A percentile compares a stretch with the other conserved stretches of the same genome.
Evolutionary conservation across 257 asterid genomes (phyloP).

Genomic region (Fraxinus quadrangulata): DNA sequence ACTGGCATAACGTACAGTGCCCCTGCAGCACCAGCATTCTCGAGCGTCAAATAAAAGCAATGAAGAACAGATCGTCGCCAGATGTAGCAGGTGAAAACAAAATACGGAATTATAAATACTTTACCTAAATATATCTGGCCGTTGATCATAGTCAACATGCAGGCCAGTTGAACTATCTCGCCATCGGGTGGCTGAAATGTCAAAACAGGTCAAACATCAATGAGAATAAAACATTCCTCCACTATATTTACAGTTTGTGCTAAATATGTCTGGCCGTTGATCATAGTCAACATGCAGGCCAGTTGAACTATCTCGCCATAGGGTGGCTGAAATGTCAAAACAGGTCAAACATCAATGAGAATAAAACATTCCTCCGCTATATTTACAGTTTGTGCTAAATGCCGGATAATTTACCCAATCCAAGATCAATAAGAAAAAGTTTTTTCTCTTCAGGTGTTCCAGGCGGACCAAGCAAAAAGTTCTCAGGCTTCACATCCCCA

Average conservation of each 20-base stretch:
- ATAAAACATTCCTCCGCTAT: not conserved
- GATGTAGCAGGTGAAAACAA: not conserved
- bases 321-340: slow-evolving; percentile 46
- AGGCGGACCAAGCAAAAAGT: slow-evolving; percentile 83
- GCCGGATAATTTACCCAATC: slow-evolving; percentile 59
- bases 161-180: slow-evolving; percentile 52
- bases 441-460: slow-evolving; percentile 78
- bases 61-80: not conserved
- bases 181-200: slow-evolving; percentile 59
- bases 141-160: slow-evolving; percentile 70
- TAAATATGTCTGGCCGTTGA: slow-evolving; percentile 66
- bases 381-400: not conserved
- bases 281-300: slow-evolving; percentile 67
- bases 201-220: slow-evolving; percentile 15
- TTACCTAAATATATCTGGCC: slow-evolving; percentile 68
- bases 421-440: slow-evolving; percentile 86
- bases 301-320: slow-evolving; percentile 56
- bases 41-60: not conserved
- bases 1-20: slow-evolving; percentile 77
- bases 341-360: slow-evolving; percentile 13
- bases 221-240: not conserved
- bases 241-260: slow-evolving; percentile 14
- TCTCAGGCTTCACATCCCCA: slow-evolving; percentile 95
- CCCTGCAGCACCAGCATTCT: slow-evolving; percentile 40
- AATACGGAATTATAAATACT: not conserved